Percentiles rank a stretch among this genome's conserved stretches.
Evolutionary conservation across 345 rosid species (phyloP).

Genomic region (Psidium guajava): DNA sequence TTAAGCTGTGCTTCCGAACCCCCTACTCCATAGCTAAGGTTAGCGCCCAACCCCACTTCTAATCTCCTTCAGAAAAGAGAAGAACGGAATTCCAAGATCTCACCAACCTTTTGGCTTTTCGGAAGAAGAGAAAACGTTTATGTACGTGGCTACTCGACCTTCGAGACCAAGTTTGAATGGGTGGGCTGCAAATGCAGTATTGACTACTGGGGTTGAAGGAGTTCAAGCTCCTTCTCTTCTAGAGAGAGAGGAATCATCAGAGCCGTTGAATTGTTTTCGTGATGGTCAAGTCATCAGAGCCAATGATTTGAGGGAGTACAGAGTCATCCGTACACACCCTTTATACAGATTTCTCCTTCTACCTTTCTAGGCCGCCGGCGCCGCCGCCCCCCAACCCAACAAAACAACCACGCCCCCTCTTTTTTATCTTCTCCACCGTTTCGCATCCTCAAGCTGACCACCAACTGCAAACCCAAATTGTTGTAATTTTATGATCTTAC

Average conservation of each 20-base stretch:
- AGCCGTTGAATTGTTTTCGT: background rate
- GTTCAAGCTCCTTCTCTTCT: background rate
- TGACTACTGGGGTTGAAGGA: background rate
- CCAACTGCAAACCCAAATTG: background rate
- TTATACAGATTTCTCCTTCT: background rate
- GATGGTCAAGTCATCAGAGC: background rate
- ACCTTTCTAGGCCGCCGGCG: background rate
- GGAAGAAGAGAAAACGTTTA: background rate
- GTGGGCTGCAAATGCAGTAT: background rate
- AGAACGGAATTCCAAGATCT: background rate
- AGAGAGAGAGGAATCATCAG: background rate
- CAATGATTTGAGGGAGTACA: background rate
- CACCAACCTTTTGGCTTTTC: background rate
- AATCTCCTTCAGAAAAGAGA: background rate
- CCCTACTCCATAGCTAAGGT: background rate
- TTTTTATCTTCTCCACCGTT: background rate
- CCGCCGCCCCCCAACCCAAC: no score
- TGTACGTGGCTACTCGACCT: background rate
- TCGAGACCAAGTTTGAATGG: background rate
- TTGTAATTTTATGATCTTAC: background rate
- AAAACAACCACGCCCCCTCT: no score
- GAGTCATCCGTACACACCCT: background rate
- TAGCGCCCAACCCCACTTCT: background rate
- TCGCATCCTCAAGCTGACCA: background rate
- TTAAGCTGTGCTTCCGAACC: background rate